A percentile compares a stretch with the other conserved stretches of the same genome.
These are phyloP conservation scores for Fusarium nodosum DNA, from an alignment of 2,329 filamentous ascomycete genomes.

Conservation along the genomic window DNA sequence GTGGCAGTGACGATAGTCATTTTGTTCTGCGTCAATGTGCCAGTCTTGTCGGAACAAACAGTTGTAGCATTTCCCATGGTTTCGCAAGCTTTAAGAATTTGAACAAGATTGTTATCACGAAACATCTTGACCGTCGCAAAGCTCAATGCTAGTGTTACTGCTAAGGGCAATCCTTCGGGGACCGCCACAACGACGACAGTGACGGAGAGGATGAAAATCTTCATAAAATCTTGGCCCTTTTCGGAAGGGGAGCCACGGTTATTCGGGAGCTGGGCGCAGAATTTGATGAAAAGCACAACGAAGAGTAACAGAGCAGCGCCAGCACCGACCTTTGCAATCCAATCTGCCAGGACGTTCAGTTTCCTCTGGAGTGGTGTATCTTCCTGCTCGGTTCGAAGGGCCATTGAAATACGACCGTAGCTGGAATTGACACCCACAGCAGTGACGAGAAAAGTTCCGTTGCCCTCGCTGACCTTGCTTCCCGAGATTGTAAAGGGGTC, in stretches of 20 bases:
- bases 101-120: conserved; percentile 78
- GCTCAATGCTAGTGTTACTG: conserved; percentile 76
- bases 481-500: conserved; percentile 76
- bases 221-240: conserved; percentile 71
- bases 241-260: conserved; percentile 63
- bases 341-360: conserved; percentile 56
- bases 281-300: conserved; percentile 82
- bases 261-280: conserved; percentile 71
- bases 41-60: conserved; percentile 76
- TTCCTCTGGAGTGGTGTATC: conserved; percentile 69
- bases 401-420: conserved; percentile 69
- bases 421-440: conserved; percentile 68
- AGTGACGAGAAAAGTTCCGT: conserved; percentile 68
- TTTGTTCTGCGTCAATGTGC: conserved; percentile 70
- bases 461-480: conserved; percentile 66
- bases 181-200: conserved; percentile 77
- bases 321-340: conserved; percentile 64
- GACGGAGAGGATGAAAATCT: conserved; percentile 75
- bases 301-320: conserved; percentile 80
- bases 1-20: conserved; percentile 81
- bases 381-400: conserved; percentile 64
- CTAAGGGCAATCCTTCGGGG: conserved; percentile 74
- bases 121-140: conserved; percentile 78
- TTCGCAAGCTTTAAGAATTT: conserved; percentile 76
- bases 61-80: conserved; percentile 81